A percentile compares a stretch with the other conserved stretches of the same genome.
These are phyloP conservation scores for Plasmodium billcollinsi DNA, from an alignment of 169 alveolate species.

Conservation along the genomic window DNA sequence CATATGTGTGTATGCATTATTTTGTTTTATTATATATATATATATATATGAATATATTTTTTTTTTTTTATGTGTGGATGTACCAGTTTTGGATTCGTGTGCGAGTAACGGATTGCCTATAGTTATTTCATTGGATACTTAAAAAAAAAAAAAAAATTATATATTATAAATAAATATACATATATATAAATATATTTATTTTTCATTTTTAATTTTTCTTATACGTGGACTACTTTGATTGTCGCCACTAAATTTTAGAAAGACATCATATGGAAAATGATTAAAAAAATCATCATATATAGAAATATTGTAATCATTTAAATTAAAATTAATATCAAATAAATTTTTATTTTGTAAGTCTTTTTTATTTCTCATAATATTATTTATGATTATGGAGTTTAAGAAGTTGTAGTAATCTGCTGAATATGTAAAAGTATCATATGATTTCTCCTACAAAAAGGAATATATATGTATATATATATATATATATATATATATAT, in stretches of 20 bases:
- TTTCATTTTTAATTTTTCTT: not conserved
- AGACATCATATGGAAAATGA: slow-evolving; percentile 51
- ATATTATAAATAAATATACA: not conserved
- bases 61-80: not conserved
- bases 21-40: too few species aligned
- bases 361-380: slow-evolving; percentile 70
- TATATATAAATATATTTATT: not conserved
- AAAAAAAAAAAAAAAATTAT: not conserved
- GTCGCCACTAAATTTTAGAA: slow-evolving; percentile 11
- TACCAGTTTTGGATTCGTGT: slow-evolving; percentile 16
- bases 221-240: slow-evolving; percentile 25
- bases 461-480: not conserved
- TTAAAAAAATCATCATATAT: slow-evolving; percentile 52
- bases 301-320: slow-evolving; percentile 18
- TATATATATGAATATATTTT: not conserved
- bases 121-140: slow-evolving; percentile 35
- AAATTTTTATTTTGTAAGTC: slow-evolving; percentile 27
- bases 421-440: slow-evolving; percentile 19
- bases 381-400: slow-evolving; percentile 37
- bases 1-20: too few species aligned
- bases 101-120: slow-evolving; percentile 36
- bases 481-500: slow-evolving; percentile 5
- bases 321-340: slow-evolving; percentile 23
- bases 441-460: slow-evolving; percentile 39
- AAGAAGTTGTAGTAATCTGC: slow-evolving; percentile 36